Evolutionary conservation across 345 rosid species (phyloP).

Genomic region (Corchorus olitorius): DNA sequence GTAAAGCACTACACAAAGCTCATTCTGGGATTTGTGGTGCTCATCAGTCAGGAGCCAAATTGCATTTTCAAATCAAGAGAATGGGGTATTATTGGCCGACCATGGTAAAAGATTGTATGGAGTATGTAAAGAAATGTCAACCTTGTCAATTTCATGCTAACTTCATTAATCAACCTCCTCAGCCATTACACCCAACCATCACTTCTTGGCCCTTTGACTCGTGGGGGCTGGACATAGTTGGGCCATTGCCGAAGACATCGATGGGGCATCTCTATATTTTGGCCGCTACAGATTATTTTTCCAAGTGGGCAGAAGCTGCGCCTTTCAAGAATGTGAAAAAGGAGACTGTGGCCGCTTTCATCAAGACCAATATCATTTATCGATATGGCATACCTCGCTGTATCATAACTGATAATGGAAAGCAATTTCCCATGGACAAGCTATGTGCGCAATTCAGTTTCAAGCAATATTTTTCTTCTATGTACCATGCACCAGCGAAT

Average conservation of each 20-base stretch:
- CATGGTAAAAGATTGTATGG: neutral
- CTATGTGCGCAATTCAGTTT: neutral
- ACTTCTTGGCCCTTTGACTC: neutral
- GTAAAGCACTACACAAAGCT: neutral
- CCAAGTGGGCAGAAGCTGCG: too few relatives aligned
- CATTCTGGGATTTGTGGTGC: neutral
- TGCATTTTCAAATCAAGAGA: neutral
- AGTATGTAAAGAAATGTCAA: neutral
- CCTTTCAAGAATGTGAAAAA: too few relatives aligned
- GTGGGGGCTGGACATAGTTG: neutral
- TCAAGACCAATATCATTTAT: neutral
- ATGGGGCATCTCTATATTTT: neutral
- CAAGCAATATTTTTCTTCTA: neutral
- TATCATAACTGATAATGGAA: neutral
- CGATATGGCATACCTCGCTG: neutral
- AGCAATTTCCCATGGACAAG: neutral
- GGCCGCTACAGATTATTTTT: too few relatives aligned
- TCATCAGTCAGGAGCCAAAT: neutral
- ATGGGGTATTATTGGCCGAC: neutral
- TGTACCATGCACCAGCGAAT: neutral
- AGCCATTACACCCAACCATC: neutral
- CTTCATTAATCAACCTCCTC: neutral
- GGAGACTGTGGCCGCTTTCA: neutral
- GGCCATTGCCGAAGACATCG: neutral
- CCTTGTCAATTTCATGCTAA: neutral